These are phyloP conservation scores for Cercospora brassicicola DNA, from an alignment of 2,329 filamentous ascomycete species.

Conservation along the genomic window DNA sequence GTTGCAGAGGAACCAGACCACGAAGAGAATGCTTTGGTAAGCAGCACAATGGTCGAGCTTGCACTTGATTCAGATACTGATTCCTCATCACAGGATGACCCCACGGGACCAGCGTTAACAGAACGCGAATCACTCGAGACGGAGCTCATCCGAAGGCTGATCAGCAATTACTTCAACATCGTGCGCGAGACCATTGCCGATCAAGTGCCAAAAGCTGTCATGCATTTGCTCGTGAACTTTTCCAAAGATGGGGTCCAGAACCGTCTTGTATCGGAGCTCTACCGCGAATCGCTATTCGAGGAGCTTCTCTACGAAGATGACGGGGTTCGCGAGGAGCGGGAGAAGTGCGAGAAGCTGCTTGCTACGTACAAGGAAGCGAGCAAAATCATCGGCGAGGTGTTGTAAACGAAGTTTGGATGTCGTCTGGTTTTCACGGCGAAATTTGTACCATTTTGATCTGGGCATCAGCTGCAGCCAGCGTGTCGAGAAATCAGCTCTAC, in stretches of 20 bases:
- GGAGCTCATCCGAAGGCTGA: constrained; percentile 91
- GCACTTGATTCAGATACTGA: background rate
- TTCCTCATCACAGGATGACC: constrained; percentile 29
- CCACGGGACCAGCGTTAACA: constrained; percentile 69
- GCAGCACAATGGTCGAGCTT: background rate
- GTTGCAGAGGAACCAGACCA: constrained; percentile 57
- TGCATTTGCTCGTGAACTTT: constrained; percentile 98
- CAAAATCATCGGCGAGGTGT: constrained; percentile 95
- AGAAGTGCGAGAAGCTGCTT: constrained; percentile 96
- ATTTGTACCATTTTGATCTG: constrained; percentile 11
- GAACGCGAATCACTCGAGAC: constrained; percentile 97
- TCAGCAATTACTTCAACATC: constrained; percentile 98
- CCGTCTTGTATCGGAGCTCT: constrained; percentile 88
- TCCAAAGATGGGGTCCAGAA: constrained; percentile 98
- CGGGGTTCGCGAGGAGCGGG: constrained; percentile 91
- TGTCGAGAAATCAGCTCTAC: constrained; percentile 9
- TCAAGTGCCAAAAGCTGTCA: constrained; percentile 96
- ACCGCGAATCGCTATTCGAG: constrained; percentile 88
- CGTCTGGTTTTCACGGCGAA: background rate
- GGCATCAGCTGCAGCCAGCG: constrained; percentile 10
- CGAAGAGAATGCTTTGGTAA: constrained; percentile 34
- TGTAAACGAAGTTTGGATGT: constrained; percentile 53
- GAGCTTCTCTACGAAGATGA: constrained; percentile 97
- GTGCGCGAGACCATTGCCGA: constrained; percentile 98
- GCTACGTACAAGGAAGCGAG: constrained; percentile 96